Conservation (phyloP, 169 alveolate genomes). For the Cryptosporidium baileyi region DNA sequence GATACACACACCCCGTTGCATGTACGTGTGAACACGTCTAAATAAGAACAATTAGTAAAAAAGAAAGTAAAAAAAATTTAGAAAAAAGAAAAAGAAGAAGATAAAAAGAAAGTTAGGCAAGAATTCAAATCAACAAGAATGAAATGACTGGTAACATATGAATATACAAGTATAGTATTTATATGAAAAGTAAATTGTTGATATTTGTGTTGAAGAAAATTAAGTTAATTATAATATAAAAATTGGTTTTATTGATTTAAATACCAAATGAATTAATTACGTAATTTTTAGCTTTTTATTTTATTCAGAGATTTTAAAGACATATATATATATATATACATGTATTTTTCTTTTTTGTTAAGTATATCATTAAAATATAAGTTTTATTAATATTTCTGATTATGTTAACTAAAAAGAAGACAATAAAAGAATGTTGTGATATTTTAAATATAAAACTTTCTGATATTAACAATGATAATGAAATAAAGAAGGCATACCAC, state of each 20-base stretch:
- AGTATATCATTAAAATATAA: not conserved
- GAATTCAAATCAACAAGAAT: not conserved
- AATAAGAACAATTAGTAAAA: not conserved
- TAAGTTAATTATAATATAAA: too few relatives aligned
- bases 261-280: not conserved
- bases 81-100: not conserved
- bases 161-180: not conserved
- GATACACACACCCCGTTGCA: conserved; percentile 18
- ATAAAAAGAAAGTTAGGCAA: not conserved
- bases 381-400: not conserved
- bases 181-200: too few relatives aligned
- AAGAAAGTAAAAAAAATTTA: not conserved
- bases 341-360: not conserved
- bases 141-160: too few relatives aligned
- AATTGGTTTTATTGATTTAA: too few relatives aligned
- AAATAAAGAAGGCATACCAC: conserved; percentile 81
- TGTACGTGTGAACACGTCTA: conserved; percentile 71
- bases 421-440: conserved; percentile 79
- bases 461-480: conserved; percentile 72
- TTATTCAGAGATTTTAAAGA: not conserved
- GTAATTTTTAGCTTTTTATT: not conserved
- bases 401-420: not conserved
- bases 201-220: too few relatives aligned
- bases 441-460: conserved; percentile 73
- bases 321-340: not conserved